Evolutionary conservation across 495 filamentous ascomycete genomes (phyloP).

Genomic region (Annulohypoxylon nitens): DNA sequence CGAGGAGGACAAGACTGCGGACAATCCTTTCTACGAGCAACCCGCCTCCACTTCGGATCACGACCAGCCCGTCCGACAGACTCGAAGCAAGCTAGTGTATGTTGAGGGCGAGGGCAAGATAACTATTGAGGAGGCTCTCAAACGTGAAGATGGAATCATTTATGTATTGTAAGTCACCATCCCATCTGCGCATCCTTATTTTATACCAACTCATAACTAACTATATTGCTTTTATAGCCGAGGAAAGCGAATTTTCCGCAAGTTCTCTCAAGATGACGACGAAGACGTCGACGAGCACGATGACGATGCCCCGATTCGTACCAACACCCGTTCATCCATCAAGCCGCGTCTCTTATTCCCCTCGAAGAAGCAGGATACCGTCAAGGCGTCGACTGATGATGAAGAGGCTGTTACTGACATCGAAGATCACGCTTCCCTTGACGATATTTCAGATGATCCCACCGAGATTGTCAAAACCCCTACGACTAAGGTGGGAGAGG

Average conservation of each 20-base stretch:
- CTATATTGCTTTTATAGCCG: slow-evolving; percentile 69
- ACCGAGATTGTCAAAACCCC: slow-evolving; percentile 59
- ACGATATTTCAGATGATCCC: slow-evolving; percentile 64
- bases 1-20: slow-evolving; percentile 70
- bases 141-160: slow-evolving; percentile 81
- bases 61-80: slow-evolving; percentile 56
- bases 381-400: slow-evolving; percentile 69
- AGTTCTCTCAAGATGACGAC: slow-evolving; percentile 61
- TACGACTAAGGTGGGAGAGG: slow-evolving; percentile 45
- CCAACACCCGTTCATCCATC: slow-evolving; percentile 78
- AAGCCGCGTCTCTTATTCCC: slow-evolving; percentile 91
- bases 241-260: slow-evolving; percentile 87
- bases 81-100: slow-evolving; percentile 59
- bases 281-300: neutral
- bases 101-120: slow-evolving; percentile 68
- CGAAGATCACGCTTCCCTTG: slow-evolving; percentile 64
- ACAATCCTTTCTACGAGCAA: slow-evolving; percentile 81
- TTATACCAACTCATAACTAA: slow-evolving; percentile 18
- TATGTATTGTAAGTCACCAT: slow-evolving; percentile 83
- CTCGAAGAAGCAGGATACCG: slow-evolving; percentile 64
- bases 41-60: slow-evolving; percentile 38
- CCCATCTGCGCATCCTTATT: slow-evolving; percentile 1
- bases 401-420: slow-evolving; percentile 63
- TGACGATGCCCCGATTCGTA: slow-evolving; percentile 52
- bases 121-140: slow-evolving; percentile 71